Evolutionary conservation across 2,329 filamentous ascomycete genomes (phyloP), one percentile per base, ranked within the genome.

Genomic region (Metarhizium guizhouense): DNA sequence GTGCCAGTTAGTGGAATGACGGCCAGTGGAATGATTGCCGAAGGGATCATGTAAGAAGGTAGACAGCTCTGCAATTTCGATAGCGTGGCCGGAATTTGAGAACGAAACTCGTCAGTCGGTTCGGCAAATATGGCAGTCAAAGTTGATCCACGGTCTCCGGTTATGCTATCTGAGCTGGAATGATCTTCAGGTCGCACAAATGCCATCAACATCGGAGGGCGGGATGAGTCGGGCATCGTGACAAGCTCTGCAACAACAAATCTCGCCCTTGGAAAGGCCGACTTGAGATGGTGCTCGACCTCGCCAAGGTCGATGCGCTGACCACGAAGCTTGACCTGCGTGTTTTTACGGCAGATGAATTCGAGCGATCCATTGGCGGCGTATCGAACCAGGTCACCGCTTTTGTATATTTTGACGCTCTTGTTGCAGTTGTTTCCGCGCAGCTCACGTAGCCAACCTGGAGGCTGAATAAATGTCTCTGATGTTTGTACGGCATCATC

Each of bases 261-360:
- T 14, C 30, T 25, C 11, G 25, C 14, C 20, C 34, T 25, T 8
- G 43, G 10, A 6, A 47, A n/a, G n/a, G 14, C n/a, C 4, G 3
- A 25, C 6, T 25, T 14, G 6, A 55, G 11, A n/a, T 51, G 53
- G 7, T 51, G 43, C 34, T 56, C 50, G 13, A 56, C 50, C 45
- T 56, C 54, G 30, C 49, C 49, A 14, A 56, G 54, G 10, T 56
- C 54, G 29, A 56, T 34, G 13, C 54, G 54, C 38, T 56, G 50
- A 2, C 54, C 54, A 20, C 54, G 49, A 6, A 56, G 18, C 45
- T 56, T 56, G 50, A 56, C 43, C 20, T 52, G 54, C 13, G 30
- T 42, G 51, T 52, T 29, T 8, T 48, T 52, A 6, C 54, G 54
- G 5, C 54, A 11, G n/a, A 52, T 18, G 18, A 52, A 52, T 14